Evolutionary conservation across 441 rosid genomes (phyloP), one percentile per base, ranked within the genome.

Genomic region (Euphorbia schlechtendalii): DNA sequence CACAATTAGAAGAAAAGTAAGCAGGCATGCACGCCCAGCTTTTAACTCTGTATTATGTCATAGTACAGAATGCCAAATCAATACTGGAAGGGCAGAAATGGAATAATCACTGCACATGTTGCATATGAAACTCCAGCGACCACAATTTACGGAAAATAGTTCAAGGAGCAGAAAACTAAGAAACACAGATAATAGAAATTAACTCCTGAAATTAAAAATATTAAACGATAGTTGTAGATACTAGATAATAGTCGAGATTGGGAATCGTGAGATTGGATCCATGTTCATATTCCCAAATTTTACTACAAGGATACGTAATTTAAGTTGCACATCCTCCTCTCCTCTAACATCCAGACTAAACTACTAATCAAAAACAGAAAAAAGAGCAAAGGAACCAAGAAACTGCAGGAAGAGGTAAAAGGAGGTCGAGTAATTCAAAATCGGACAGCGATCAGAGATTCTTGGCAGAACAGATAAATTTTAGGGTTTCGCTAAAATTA

Each of bases 401-500:
- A 20, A 32, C 21, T 8, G 17, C 5, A 15, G 43, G 11, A 57
- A 30, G 32, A n/a, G 3, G 0, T 15, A 3, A 57, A 32, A n/a
- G 41, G n/a, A 38, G 5, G 30, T 32, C 18, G 15, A 27, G 24
- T 46, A 1, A 8, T 20, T 25, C 11, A 63, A 20, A 64, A 54
- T 13, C n/a, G 43, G 22, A 27, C 46, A 25, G 25, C 8, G 49
- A 64, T 36, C 68, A 25, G 10, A 40, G 40, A 25, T 56, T n/a
- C 25, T 25, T 18, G 24, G 14, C 40, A 22, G 34, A 25, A 49
- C 3, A 38, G n/a, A 13, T 1, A 55, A 14, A 59, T 4, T 15
- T 32, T 68, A 55, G 55, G 72, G 72, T 51, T 68, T 63, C 58
- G 18, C 30, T 9, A 1, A 10, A 70, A 54, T 30, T 30, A 58